Base-by-base conservation (phyloP, 2,329 filamentous ascomycete species). In the Helicocarpus griseus region DNA sequence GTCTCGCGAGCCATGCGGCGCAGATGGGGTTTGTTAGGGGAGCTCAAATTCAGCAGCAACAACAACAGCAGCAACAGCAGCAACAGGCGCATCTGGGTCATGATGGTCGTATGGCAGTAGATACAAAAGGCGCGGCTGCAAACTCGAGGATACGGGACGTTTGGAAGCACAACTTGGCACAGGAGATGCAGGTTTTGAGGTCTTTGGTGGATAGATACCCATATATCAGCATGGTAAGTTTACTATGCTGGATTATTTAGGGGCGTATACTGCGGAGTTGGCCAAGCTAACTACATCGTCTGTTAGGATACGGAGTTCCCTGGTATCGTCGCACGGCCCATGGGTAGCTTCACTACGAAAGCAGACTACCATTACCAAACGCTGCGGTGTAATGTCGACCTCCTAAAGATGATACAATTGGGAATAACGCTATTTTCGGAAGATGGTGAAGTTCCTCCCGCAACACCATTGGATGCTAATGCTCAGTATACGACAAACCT, bases 301-400 rank as follows among this genome's bases (percentile, higher is more conserved):
- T 24, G 41, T 26, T 47, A 95, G 90, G 93, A 98, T 67, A 96
- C 93, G 22, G 91, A 97, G 67, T 98, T 98, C 61, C 93, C 93
- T n/a, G 93, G 93, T 52, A 89, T 98, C 49, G 91, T 98, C 49
- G 89, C 91, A 24, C 82, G 93, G 59, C 93, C 93, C 1, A 97
- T 98, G 78, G 93, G 93, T 46, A 83, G 86, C 51, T 98, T 98
- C 69, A 82, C 86, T 54, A 93, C 87, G 53, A 97, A 96, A 73
- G 93, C 89, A 58, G 91, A 96, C 63, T 98, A 98, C 66, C 93
- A 98, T 68, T 98, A 98, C 72, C 93, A 98, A 75, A 97, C 91
- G 54, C 78, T 98, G 44, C 87, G 93, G 55, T 94, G 89, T 61
- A 98, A 98, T 66, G 93, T 98, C 63, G 93, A 98, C 66, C 82